Conservation (phyloP, 176 grass and related monocot genomes). For the Typha latifolia region DNA sequence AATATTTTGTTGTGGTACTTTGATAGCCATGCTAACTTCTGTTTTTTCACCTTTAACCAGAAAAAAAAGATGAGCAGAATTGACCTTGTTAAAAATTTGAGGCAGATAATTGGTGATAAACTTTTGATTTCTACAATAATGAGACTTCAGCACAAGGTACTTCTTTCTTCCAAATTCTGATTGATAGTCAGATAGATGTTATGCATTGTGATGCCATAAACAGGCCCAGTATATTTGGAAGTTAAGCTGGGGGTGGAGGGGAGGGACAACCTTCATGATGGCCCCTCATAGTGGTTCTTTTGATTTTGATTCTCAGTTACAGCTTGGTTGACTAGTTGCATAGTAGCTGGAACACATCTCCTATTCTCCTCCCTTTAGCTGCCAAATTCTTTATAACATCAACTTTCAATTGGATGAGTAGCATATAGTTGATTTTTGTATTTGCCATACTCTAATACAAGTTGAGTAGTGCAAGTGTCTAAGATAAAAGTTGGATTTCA, state of each 20-base stretch:
- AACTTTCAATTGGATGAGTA: too few species aligned
- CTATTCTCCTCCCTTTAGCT: too few species aligned
- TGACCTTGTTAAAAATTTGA: constrained; percentile 42
- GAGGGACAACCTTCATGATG: background rate
- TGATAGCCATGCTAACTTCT: background rate
- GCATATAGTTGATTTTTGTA: too few species aligned
- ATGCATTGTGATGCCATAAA: background rate
- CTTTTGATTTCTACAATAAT: constrained; percentile 55
- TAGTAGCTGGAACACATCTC: too few species aligned
- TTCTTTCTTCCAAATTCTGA: background rate
- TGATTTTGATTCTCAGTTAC: too few species aligned
- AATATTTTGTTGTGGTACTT: background rate
- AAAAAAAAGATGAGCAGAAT: constrained; percentile 58
- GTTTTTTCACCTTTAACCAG: constrained; percentile 29
- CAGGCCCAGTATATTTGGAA: background rate
- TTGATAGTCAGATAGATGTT: background rate
- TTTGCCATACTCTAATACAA: too few species aligned
- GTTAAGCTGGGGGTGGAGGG: too few species aligned
- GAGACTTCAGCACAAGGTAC: constrained; percentile 65
- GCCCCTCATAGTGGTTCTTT: too few species aligned
- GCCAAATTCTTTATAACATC: too few species aligned
- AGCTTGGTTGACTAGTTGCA: too few species aligned
- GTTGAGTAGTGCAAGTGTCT: too few species aligned
- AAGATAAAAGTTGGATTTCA: too few species aligned
- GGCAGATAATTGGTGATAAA: constrained; percentile 58